These are phyloP conservation scores for Macrocybe gigantea DNA, from an alignment of 768 basidiomycete species.

Conservation along the genomic window DNA sequence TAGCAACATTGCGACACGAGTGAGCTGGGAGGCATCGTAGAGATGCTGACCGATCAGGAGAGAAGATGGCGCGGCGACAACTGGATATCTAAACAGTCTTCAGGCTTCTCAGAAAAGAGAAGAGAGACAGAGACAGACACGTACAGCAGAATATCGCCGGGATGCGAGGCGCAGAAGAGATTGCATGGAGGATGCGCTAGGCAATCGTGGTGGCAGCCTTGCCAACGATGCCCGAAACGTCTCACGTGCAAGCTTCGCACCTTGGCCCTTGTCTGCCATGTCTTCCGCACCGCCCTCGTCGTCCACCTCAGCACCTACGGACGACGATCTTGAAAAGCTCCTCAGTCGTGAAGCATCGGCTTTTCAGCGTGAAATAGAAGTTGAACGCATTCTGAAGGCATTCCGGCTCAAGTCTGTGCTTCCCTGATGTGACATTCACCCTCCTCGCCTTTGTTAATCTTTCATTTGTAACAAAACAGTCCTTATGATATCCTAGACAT, in stretches of 20 bases:
- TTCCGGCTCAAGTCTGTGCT: slow-evolving; percentile 89
- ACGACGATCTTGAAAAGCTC: slow-evolving; percentile 71
- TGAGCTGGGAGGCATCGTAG: not conserved
- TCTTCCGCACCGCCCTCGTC: slow-evolving; percentile 17
- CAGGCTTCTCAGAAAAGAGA: not conserved
- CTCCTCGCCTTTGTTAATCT: not conserved
- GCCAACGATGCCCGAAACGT: no score
- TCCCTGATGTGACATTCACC: not conserved
- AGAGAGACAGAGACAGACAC: no score
- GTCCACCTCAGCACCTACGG: slow-evolving; percentile 19
- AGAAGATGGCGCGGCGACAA: not conserved
- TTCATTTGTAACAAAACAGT: slow-evolving; percentile 31
- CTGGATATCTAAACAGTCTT: slow-evolving; percentile 10
- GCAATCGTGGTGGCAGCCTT: no score
- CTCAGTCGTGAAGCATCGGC: slow-evolving; percentile 77
- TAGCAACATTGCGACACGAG: slow-evolving; percentile 3
- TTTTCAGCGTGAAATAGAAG: slow-evolving; percentile 82
- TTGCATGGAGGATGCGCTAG: no score
- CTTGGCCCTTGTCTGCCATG: slow-evolving; percentile 6
- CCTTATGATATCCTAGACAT: slow-evolving; percentile 94
- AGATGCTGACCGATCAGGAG: not conserved
- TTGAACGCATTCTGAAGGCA: slow-evolving; percentile 86
- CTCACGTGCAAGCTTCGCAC: no score
- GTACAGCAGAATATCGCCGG: no score
- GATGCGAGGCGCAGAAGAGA: no score